Percentiles rank a stretch among this genome's conserved stretches.
Evolutionary conservation across 257 asterid species (phyloP).

Genomic region (Jasminum sambac): DNA sequence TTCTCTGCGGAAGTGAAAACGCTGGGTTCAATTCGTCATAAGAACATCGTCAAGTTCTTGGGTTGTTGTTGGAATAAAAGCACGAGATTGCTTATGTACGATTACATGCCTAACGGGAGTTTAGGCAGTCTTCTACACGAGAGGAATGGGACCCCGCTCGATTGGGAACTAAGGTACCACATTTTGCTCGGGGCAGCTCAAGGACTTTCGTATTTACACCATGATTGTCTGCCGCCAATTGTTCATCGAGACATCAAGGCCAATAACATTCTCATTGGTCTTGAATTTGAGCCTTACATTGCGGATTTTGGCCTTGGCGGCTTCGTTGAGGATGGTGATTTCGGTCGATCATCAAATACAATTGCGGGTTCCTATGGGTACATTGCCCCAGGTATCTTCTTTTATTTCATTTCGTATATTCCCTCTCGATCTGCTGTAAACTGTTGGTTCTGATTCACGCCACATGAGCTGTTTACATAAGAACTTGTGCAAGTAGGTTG

Average conservation of each 20-base stretch:
- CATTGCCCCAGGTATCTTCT: slow-evolving; percentile 73
- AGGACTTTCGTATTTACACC: slow-evolving; percentile 79
- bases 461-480: no score
- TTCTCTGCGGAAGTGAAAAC: slow-evolving; percentile 80
- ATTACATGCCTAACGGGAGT: slow-evolving; percentile 88
- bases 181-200: slow-evolving; percentile 84
- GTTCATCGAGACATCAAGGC: slow-evolving; percentile 89
- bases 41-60: slow-evolving; percentile 75
- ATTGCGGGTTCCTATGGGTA: slow-evolving; percentile 88
- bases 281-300: slow-evolving; percentile 78
- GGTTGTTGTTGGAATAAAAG: slow-evolving; percentile 85
- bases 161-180: slow-evolving; percentile 75
- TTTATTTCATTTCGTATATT: background rate
- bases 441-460: no score
- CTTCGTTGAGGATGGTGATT: slow-evolving; percentile 64
- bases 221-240: slow-evolving; percentile 82
- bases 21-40: slow-evolving; percentile 76
- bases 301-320: slow-evolving; percentile 88
- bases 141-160: slow-evolving; percentile 49
- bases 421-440: background rate
- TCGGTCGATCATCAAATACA: slow-evolving; percentile 65
- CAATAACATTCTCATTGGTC: slow-evolving; percentile 76
- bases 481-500: no score
- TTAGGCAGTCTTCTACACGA: slow-evolving; percentile 75
- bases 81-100: slow-evolving; percentile 80